These are phyloP conservation scores for Phytophthora sojae DNA, from an alignment of 352 stramenopile genomes.

Conservation along the genomic window DNA sequence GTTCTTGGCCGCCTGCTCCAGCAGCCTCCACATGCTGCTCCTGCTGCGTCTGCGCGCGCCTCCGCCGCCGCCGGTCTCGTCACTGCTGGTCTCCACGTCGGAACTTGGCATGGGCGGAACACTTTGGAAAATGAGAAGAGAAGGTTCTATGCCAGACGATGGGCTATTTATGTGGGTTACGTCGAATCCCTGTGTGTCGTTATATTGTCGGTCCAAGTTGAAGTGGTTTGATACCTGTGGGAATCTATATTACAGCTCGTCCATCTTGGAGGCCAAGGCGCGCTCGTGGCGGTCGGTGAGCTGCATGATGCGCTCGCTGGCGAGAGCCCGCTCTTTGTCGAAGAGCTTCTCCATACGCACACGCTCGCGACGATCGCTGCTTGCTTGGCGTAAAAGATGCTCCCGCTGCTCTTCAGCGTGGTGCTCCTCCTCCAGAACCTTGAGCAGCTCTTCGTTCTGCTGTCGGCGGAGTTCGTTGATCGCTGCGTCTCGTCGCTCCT, in stretches of 20 bases:
- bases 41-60: slow-evolving; percentile 20
- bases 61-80: background rate
- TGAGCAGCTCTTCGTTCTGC: slow-evolving; percentile 80
- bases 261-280: slow-evolving; percentile 50
- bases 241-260: slow-evolving; percentile 4
- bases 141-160: background rate
- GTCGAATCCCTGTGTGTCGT: background rate
- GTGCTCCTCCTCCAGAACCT: slow-evolving; percentile 80
- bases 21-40: slow-evolving; percentile 75
- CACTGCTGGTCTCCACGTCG: background rate
- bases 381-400: slow-evolving; percentile 58
- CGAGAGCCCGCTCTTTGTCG: slow-evolving; percentile 66
- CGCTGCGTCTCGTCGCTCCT: slow-evolving; percentile 32
- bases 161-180: background rate
- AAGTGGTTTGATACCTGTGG: background rate
- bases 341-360: slow-evolving; percentile 76
- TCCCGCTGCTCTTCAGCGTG: slow-evolving; percentile 85
- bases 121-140: background rate
- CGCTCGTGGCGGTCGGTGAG: slow-evolving; percentile 79
- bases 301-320: slow-evolving; percentile 86
- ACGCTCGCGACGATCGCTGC: slow-evolving; percentile 43
- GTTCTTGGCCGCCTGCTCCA: slow-evolving; percentile 80
- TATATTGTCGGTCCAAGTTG: background rate
- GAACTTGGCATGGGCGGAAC: background rate
- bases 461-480: slow-evolving; percentile 63